Base-by-base conservation (phyloP, 345 rosid species). In the Pugionium dolabratum region DNA sequence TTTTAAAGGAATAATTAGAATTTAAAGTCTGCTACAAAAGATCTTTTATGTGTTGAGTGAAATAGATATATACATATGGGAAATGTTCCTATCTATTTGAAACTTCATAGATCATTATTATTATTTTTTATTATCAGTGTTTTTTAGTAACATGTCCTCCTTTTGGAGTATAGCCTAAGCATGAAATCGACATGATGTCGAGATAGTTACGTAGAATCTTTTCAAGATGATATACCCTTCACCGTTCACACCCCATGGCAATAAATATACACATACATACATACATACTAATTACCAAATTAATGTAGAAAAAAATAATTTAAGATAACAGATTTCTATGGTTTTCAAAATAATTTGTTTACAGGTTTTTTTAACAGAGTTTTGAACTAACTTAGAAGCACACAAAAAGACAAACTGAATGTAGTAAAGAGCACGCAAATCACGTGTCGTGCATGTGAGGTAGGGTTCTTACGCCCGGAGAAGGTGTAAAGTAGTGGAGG, bases 401-500 rank as follows among this genome's bases (percentile, higher is more conserved):
- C 7, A 35, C 44, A 36, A 52, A 39, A 29, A 44, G 48, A 65
- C 59, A 36, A 9, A 50, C 10, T 50, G 11, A 50, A 41, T 41
- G 48, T 47, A 42, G 40, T 54, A 47, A 34, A 32, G 18, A 58
- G 54, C 61, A 43, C 55, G 69, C 69, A 39, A 40, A 40, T 33
- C 66, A 64, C 60, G 64, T 42, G 59, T 2, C 36, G 6, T 52
- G 49, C 51, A 40, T 32, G 55, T 59, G 72, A 10, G 9, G 9
- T 31, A 47, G 62, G 50, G 49, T 47, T 59, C 34, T 47, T 4
- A 40, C 2, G 4, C 52, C 71, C 35, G 48, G 73, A 50, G 75
- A 27, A 59, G 66, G 73, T 71, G 77, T 41, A 62, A 72, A 66
- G 57, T 59, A 61, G 77, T 54, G 63, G 48, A 64, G 64, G 80